Conservation (phyloP, 371 early-diverging fungal species). For the Saksenaea vasiformis region DNA sequence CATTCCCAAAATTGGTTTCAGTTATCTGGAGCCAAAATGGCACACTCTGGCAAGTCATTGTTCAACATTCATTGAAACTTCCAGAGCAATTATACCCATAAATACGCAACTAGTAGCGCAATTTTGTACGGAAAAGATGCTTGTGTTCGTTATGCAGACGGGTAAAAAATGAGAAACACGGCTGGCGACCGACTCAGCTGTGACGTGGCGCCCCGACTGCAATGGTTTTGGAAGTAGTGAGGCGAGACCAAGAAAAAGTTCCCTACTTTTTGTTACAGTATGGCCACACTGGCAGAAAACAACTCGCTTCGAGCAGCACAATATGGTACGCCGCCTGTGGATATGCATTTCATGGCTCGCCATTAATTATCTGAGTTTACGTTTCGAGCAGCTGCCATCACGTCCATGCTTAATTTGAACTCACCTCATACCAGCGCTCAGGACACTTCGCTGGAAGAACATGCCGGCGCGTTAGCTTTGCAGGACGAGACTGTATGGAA, state of each 20-base stretch:
- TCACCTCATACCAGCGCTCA: background rate
- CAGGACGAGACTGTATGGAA: constrained; percentile 81
- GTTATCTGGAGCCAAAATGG: no score
- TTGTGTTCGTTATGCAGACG: background rate
- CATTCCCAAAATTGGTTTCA: no score
- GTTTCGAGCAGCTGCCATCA: constrained; percentile 36
- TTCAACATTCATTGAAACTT: no score
- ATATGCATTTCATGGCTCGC: background rate
- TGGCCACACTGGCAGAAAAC: background rate
- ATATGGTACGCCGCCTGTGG: constrained; percentile 14
- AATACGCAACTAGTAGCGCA: no score
- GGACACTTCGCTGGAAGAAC: constrained; percentile 8
- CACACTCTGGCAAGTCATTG: no score
- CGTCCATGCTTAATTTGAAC: constrained; percentile 61
- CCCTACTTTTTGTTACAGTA: background rate
- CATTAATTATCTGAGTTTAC: background rate
- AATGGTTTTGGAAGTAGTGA: background rate
- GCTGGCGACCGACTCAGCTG: no score
- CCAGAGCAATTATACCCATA: no score
- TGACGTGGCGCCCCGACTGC: no score
- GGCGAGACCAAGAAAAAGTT: background rate
- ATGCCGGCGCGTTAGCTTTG: constrained; percentile 25
- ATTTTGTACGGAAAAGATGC: background rate
- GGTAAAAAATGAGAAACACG: no score
- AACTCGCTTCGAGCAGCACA: constrained; percentile 22